Evolutionary conservation across 345 rosid genomes (phyloP).

Genomic region (Populus tremula): DNA sequence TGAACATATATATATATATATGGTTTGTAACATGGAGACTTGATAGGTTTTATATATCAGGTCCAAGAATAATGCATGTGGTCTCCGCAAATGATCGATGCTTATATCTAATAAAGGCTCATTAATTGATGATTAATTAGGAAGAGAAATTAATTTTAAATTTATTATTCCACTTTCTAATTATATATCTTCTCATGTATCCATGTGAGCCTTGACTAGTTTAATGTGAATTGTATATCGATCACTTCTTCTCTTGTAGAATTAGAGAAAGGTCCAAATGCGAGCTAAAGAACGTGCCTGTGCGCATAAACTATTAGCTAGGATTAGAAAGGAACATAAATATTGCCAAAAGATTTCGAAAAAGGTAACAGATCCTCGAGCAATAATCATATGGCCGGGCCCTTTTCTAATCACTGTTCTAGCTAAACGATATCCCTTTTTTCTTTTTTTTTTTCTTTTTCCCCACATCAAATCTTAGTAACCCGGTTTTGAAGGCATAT

Average conservation of each 20-base stretch:
- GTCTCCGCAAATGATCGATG: constrained; percentile 24
- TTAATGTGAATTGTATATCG: neutral
- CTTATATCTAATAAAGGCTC: neutral
- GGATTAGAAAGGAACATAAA: no score
- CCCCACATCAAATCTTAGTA: no score
- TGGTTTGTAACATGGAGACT: constrained; percentile 2
- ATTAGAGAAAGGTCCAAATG: no score
- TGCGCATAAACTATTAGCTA: neutral
- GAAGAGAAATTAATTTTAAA: neutral
- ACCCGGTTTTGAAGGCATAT: neutral
- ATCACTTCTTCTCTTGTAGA: neutral
- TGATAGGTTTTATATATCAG: neutral
- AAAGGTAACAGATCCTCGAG: neutral
- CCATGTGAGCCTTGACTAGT: constrained; percentile 39
- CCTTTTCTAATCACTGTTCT: neutral
- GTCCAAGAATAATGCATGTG: constrained; percentile 3
- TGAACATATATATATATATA: neutral
- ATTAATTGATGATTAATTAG: neutral
- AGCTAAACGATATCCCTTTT: neutral
- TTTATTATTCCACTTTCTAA: constrained; percentile 18
- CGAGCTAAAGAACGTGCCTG: no score
- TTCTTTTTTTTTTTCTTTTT: no score
- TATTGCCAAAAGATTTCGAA: no score
- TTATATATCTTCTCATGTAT: constrained; percentile 28
- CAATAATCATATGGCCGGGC: neutral